Evolutionary conservation across 2,329 filamentous ascomycete genomes (phyloP).

Genomic region (Pestalotiopsis fici): DNA sequence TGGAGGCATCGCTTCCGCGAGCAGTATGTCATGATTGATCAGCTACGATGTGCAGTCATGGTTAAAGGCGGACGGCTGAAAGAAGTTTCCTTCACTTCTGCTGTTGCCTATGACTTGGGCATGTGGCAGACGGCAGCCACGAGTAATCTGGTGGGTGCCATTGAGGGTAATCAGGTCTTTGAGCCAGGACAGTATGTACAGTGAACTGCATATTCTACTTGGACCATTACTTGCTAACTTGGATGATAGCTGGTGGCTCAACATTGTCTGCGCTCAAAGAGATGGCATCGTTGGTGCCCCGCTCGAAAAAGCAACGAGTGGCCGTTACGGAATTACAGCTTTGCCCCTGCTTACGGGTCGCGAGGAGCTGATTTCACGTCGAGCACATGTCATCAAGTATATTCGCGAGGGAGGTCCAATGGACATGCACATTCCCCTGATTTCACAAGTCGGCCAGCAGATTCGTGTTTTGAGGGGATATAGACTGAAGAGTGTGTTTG

Average conservation of each 20-base stretch:
- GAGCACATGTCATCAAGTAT: conserved; percentile 39
- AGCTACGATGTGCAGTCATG: conserved; percentile 38
- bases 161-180: conserved; percentile 42
- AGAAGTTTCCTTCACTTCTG: conserved; percentile 39
- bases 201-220: background rate
- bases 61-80: conserved; percentile 38
- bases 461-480: conserved; percentile 56
- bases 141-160: conserved; percentile 35
- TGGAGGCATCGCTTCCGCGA: conserved; percentile 47
- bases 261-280: conserved; percentile 54
- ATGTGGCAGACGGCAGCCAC: conserved; percentile 37
- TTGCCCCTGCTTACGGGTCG: conserved; percentile 53
- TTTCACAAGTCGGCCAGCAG: conserved; percentile 48
- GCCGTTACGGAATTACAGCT: conserved; percentile 44
- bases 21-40: conserved; percentile 46
- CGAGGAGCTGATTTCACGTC: conserved; percentile 41
- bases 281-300: conserved; percentile 54
- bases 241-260: conserved; percentile 56
- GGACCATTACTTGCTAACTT: conserved; percentile 16
- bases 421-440: conserved; percentile 50
- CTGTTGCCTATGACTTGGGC: conserved; percentile 26
- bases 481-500: conserved; percentile 49
- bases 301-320: conserved; percentile 45
- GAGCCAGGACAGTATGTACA: conserved; percentile 49
- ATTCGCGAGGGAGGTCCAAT: conserved; percentile 40